phyloP scores from a whole-genome alignment of 2,329 filamentous ascomycete species.

The Fusarium kyushuense region DNA sequence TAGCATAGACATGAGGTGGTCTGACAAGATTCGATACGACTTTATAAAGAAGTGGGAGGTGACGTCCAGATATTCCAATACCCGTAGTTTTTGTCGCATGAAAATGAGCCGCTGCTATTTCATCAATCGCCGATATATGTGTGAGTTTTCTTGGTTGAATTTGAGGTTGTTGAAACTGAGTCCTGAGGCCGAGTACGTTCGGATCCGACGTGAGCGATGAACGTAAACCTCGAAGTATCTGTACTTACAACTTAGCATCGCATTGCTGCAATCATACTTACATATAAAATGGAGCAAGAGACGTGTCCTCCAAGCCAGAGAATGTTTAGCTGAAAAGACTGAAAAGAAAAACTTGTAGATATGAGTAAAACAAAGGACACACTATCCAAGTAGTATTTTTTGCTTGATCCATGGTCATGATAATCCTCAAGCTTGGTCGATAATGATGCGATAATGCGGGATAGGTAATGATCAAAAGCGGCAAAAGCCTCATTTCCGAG shows the following conservation, averaged over 20 bases:
- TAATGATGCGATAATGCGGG: slow-evolving; percentile 35
- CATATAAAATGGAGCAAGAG: too few species aligned
- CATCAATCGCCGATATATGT: slow-evolving; percentile 60
- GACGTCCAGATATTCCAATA: slow-evolving; percentile 64
- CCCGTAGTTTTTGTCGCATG: slow-evolving; percentile 61
- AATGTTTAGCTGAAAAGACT: background rate
- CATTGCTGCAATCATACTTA: background rate
- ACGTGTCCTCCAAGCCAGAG: background rate
- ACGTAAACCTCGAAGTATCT: slow-evolving; percentile 47
- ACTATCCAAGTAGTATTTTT: background rate
- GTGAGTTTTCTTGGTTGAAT: slow-evolving; percentile 50
- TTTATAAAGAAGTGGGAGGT: slow-evolving; percentile 67
- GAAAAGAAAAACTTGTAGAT: background rate
- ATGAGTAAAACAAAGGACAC: background rate
- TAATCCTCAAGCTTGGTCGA: background rate
- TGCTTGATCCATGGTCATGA: background rate
- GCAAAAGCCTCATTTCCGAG: slow-evolving; percentile 30
- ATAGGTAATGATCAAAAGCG: slow-evolving; percentile 3
- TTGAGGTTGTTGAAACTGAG: slow-evolving; percentile 36
- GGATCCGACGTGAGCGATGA: slow-evolving; percentile 44
- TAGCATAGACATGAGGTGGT: slow-evolving; percentile 59
- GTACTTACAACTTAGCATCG: background rate
- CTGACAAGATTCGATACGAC: slow-evolving; percentile 65
- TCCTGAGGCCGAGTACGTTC: slow-evolving; percentile 12
- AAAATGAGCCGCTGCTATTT: slow-evolving; percentile 61